A percentile compares a stretch with the other conserved stretches of the same genome.
phyloP scores from a whole-genome alignment of 2,329 filamentous ascomycete genomes.

The Alternaria arbusti region DNA sequence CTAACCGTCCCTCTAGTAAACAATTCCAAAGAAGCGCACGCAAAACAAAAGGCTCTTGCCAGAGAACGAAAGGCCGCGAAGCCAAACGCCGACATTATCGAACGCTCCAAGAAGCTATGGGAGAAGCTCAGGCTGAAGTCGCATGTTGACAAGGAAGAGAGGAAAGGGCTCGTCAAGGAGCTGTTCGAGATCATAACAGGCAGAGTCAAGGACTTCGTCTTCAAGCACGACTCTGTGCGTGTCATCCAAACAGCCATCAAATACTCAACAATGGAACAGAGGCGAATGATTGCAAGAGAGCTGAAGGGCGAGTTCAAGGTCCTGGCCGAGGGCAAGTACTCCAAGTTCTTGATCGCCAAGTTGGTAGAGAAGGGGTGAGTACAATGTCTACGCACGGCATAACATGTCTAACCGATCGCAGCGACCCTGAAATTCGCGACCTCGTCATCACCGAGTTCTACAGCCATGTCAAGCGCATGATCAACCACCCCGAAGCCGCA shows the following conservation, averaged over 20 bases:
- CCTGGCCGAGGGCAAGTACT: slow-evolving; percentile 92
- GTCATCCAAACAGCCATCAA: slow-evolving; percentile 97
- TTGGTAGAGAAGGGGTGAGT: slow-evolving; percentile 78
- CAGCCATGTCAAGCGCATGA: slow-evolving; percentile 87
- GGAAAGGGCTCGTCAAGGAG: slow-evolving; percentile 84
- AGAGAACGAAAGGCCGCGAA: slow-evolving; percentile 91
- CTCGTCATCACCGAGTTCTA: slow-evolving; percentile 94
- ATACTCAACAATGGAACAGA: slow-evolving; percentile 85
- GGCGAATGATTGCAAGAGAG: slow-evolving; percentile 84
- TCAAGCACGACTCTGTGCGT: slow-evolving; percentile 98
- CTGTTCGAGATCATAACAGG: slow-evolving; percentile 91
- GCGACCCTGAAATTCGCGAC: slow-evolving; percentile 84
- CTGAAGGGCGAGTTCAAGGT: slow-evolving; percentile 83
- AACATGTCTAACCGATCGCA: slow-evolving; percentile 25
- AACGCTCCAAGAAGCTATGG: slow-evolving; percentile 95
- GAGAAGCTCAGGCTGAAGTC: slow-evolving; percentile 91
- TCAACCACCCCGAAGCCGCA: slow-evolving; percentile 93
- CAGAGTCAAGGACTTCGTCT: slow-evolving; percentile 90
- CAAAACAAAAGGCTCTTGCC: slow-evolving; percentile 87
- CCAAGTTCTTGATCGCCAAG: slow-evolving; percentile 97
- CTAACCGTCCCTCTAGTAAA: slow-evolving; percentile 59
- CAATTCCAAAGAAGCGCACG: slow-evolving; percentile 84
- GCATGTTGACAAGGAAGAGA: slow-evolving; percentile 86
- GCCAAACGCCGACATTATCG: slow-evolving; percentile 87
- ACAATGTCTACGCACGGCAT: neutral